Percentiles rank a stretch among this genome's conserved stretches.
Evolutionary conservation across 2,329 filamentous ascomycete genomes (phyloP).

Genomic region (Aspergillus novoparasiticus): DNA sequence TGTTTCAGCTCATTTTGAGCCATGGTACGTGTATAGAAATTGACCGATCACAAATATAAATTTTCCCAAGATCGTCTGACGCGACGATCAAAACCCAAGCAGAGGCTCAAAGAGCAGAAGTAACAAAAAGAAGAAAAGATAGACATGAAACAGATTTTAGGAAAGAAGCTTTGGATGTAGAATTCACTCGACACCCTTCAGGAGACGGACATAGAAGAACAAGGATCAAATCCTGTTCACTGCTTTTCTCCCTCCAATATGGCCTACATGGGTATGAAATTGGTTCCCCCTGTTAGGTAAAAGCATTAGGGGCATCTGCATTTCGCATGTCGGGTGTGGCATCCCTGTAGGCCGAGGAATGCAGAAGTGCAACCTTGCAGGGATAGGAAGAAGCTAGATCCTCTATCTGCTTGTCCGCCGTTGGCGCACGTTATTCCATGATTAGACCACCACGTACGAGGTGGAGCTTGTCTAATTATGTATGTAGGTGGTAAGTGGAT

Average conservation of each 20-base stretch:
- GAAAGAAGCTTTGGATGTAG: background rate
- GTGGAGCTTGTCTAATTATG: background rate
- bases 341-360: background rate
- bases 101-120: background rate
- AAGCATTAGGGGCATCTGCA: background rate
- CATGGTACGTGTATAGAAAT: background rate
- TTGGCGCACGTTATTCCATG: background rate
- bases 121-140: background rate
- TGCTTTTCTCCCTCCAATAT: background rate
- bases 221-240: background rate
- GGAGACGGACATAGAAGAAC: background rate
- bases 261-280: background rate
- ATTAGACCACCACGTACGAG: background rate
- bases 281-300: background rate
- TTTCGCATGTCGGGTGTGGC: background rate
- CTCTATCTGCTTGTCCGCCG: background rate
- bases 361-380: background rate
- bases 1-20: constrained; percentile 13
- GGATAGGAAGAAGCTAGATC: background rate
- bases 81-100: background rate
- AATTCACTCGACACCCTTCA: background rate
- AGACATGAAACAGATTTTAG: background rate
- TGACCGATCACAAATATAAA: background rate
- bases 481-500: background rate
- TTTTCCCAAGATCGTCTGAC: background rate